phyloP scores from a whole-genome alignment of 345 rosid genomes.

The Eucalyptus marginata region DNA sequence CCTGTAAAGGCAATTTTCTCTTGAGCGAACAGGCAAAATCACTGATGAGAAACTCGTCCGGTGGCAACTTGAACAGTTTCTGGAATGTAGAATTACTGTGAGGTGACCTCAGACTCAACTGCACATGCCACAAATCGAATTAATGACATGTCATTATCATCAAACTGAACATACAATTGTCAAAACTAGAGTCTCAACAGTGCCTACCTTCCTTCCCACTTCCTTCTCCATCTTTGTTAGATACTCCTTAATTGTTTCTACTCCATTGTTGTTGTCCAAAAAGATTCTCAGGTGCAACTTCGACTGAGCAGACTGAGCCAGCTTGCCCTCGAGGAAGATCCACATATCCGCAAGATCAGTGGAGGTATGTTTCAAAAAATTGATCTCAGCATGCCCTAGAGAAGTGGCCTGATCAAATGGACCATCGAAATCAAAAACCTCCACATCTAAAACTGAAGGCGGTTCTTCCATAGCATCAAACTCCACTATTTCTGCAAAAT shows the following conservation, averaged over 20 bases:
- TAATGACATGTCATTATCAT: background rate
- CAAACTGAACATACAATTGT: background rate
- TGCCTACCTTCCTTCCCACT: constrained; percentile 83
- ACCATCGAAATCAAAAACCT: constrained; percentile 87
- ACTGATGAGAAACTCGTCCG: constrained; percentile 77
- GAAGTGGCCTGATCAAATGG: constrained; percentile 87
- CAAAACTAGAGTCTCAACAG: background rate
- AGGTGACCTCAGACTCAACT: constrained; percentile 75
- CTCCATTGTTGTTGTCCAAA: constrained; percentile 71
- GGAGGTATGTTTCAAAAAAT: constrained; percentile 65
- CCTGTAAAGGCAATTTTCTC: constrained; percentile 90
- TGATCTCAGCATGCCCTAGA: constrained; percentile 82
- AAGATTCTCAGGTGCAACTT: constrained; percentile 72
- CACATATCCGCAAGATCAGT: constrained; percentile 74
- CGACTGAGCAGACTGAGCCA: constrained; percentile 71
- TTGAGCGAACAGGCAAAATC: constrained; percentile 67
- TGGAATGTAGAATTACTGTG: constrained; percentile 69
- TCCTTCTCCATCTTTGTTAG: constrained; percentile 81
- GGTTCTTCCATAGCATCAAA: constrained; percentile 96
- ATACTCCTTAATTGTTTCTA: constrained; percentile 63
- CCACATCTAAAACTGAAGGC: constrained; percentile 80
- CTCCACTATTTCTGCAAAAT: constrained; percentile 67
- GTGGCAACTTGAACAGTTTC: constrained; percentile 76
- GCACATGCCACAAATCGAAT: constrained; percentile 2
- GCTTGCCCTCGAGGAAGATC: constrained; percentile 70